Base-by-base conservation (phyloP, 192 early-diverging fungal species). In the Coemansia guatemalensis region DNA sequence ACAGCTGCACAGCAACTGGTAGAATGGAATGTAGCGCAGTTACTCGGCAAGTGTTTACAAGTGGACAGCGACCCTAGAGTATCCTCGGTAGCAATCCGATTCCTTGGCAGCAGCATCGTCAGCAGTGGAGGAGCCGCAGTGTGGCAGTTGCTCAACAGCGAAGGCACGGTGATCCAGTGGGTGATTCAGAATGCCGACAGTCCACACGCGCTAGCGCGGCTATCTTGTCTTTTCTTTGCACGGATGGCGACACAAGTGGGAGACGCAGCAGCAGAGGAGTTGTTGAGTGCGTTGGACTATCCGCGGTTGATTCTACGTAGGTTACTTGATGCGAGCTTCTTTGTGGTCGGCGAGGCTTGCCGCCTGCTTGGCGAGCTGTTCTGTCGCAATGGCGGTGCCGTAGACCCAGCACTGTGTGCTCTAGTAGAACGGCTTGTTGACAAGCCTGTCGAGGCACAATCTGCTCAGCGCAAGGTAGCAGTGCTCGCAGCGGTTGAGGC, bases 291-390 rank as follows among this genome's bases (percentile, higher is more conserved):
- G 17, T 30, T 67, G 4, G 77, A 73, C 41, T 62, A 58, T 29
- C 52, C 32, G 53, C 33, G 67, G 25, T 58, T 66, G 7, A 18
- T 80, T 0, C 2, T 68, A 56, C 56, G 77, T 12, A 21, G 77
- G 33, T 50, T 74, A 20, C 65, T 74, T 3, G 77, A 80, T 5
- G 6, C 56, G 1, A 80, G 77, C 64, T 70, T 64, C 62, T 80
- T 71, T 64, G 71, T 80, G 1, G 77, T 67, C 2, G 61, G 56
- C 12, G 71, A 67, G 39, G 77, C 77, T 4, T 73, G 71, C 20
- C 8, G 6, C 8, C 21, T 78, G 49, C 59, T 78, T 1, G 65
- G 61, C 3, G 29, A 41, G 11, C 48, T 78, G 50, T 58, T 68
- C 26, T 60, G 44, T 26, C 52, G 54, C 9, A 6, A 26, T 5